Percentiles rank a stretch among this genome's conserved stretches.
phyloP scores from a whole-genome alignment of 225 moss, liverwort and hornwort species.

The Physcomitrellopsis africana region DNA sequence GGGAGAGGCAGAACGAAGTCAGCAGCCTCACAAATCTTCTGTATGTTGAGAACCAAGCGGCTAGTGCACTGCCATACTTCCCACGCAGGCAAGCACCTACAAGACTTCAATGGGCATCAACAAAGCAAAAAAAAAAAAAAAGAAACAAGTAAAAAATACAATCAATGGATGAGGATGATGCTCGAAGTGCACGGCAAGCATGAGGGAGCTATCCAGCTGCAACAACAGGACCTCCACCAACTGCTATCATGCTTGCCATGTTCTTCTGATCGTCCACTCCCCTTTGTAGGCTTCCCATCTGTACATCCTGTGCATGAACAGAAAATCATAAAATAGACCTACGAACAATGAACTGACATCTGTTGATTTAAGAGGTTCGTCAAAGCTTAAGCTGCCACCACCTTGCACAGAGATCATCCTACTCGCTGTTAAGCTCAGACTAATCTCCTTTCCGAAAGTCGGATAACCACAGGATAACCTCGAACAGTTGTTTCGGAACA shows the following conservation, averaged over 20 bases:
- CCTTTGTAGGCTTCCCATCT: constrained; percentile 43
- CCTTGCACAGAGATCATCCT: not conserved
- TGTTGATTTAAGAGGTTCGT: not conserved
- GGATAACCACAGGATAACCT: not conserved
- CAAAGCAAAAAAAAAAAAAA: constrained; percentile 11
- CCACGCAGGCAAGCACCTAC: constrained; percentile 37
- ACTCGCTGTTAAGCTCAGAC: not conserved
- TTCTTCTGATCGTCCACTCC: constrained; percentile 40
- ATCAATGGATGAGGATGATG: constrained; percentile 41
- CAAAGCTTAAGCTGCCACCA: not conserved
- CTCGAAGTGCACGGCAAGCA: constrained; percentile 37
- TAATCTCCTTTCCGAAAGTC: not conserved
- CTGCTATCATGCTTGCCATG: constrained; percentile 39
- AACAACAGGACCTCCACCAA: constrained; percentile 37
- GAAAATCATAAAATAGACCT: not conserved
- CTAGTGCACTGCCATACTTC: constrained; percentile 33
- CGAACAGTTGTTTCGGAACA: not conserved
- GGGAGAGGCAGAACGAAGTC: constrained; percentile 37
- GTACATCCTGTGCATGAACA: constrained; percentile 35
- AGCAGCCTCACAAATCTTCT: constrained; percentile 34
- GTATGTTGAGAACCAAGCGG: constrained; percentile 27
- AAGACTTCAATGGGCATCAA: constrained; percentile 30
- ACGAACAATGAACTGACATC: not conserved
- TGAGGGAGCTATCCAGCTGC: constrained; percentile 43
- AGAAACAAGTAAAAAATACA: constrained; percentile 22